These are phyloP conservation scores for Xylariaceae sp. DNA, from an alignment of 2,329 filamentous ascomycete genomes.

Conservation along the genomic window DNA sequence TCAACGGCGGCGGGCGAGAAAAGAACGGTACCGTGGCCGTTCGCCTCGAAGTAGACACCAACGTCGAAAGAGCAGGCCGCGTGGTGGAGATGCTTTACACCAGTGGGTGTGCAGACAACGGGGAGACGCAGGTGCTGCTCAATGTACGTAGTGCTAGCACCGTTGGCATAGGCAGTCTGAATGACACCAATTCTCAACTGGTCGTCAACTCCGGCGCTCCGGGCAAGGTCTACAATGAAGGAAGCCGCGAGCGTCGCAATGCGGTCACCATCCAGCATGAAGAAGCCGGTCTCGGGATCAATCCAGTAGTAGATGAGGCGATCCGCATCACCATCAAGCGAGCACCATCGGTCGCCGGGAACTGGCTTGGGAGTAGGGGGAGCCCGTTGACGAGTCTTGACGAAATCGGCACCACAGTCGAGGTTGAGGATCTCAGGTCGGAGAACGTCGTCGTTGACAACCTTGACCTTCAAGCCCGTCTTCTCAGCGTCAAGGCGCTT, in stretches of 20 bases:
- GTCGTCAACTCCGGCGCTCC: slow-evolving; percentile 69
- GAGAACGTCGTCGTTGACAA: slow-evolving; percentile 90
- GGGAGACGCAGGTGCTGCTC: slow-evolving; percentile 82
- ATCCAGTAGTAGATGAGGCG: slow-evolving; percentile 93
- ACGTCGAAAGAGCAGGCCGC: slow-evolving; percentile 93
- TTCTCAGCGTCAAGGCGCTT: slow-evolving; percentile 69
- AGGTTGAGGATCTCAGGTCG: slow-evolving; percentile 84
- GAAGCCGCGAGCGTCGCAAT: slow-evolving; percentile 92
- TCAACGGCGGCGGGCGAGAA: slow-evolving; percentile 82
- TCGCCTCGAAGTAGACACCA: slow-evolving; percentile 97
- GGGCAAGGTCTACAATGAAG: slow-evolving; percentile 85
- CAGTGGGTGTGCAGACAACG: slow-evolving; percentile 88
- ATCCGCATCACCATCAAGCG: slow-evolving; percentile 91
- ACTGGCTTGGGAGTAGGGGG: slow-evolving; percentile 76
- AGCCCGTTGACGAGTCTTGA: slow-evolving; percentile 93
- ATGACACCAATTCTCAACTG: slow-evolving; percentile 89
- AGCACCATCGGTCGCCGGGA: slow-evolving; percentile 74
- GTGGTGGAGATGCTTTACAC: slow-evolving; percentile 96
- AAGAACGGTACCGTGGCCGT: slow-evolving; percentile 93
- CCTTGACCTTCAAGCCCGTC: slow-evolving; percentile 70
- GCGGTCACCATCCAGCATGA: slow-evolving; percentile 90
- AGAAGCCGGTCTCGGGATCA: slow-evolving; percentile 76
- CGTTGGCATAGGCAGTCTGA: slow-evolving; percentile 97
- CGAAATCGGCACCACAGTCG: slow-evolving; percentile 92
- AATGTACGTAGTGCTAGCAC: slow-evolving; percentile 87